Percentiles rank a stretch among this genome's conserved stretches.
These are phyloP conservation scores for Diutina neorugosa DNA, from an alignment of 1,139 yeast genomes.

Conservation along the genomic window DNA sequence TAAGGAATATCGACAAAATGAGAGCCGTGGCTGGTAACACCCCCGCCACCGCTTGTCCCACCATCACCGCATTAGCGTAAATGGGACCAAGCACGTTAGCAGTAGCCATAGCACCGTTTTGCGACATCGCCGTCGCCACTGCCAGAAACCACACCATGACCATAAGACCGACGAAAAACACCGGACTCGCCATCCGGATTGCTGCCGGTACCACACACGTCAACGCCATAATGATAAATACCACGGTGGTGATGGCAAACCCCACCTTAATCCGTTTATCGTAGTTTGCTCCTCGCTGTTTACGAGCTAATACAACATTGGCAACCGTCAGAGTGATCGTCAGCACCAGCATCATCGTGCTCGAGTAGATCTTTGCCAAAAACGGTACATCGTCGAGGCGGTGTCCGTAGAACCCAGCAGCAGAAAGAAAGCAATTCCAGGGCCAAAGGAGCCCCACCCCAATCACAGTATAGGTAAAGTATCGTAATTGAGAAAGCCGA, in stretches of 20 bases:
- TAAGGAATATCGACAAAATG: conserved; percentile 42
- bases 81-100: conserved; percentile 69
- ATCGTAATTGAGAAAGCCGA: conserved; percentile 12
- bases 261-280: conserved; percentile 47
- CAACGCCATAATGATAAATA: conserved; percentile 39
- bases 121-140: conserved; percentile 61
- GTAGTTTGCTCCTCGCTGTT: conserved; percentile 56
- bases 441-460: conserved; percentile 89
- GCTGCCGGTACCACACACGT: conserved; percentile 35
- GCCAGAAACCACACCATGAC: conserved; percentile 46
- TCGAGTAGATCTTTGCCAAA: conserved; percentile 53
- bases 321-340: conserved; percentile 56
- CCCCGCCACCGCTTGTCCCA: conserved; percentile 92
- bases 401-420: conserved; percentile 68
- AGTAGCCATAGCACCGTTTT: conserved; percentile 83
- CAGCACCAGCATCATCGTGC: conserved; percentile 84
- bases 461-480: conserved; percentile 51
- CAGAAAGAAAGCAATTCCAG: conserved; percentile 87
- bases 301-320: conserved; percentile 55
- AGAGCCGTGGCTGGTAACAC: conserved; percentile 76
- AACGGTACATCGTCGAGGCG: conserved; percentile 43
- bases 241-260: conserved; percentile 39
- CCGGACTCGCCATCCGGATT: conserved; percentile 24
- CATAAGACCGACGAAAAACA: conserved; percentile 41
- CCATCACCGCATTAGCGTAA: conserved; percentile 81